These are phyloP conservation scores for Ophiorrhiza pumila DNA, from an alignment of 257 asterid species.

Conservation along the genomic window DNA sequence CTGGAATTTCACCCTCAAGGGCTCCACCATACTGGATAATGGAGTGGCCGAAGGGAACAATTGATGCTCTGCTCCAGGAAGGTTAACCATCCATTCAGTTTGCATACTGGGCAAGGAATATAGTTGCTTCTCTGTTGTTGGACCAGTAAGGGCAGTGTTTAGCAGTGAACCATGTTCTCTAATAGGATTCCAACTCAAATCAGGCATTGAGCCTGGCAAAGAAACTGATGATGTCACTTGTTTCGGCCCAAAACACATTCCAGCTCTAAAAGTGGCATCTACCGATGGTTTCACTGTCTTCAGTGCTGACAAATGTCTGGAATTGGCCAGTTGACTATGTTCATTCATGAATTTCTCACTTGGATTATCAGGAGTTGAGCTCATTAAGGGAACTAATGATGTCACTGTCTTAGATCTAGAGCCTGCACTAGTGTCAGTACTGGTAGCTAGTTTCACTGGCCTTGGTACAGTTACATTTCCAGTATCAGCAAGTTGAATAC, in stretches of 20 bases:
- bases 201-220: background rate
- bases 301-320: background rate
- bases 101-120: background rate
- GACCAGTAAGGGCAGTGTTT: background rate
- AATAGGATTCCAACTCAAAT: background rate
- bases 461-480: slow-evolving; percentile 5
- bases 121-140: background rate
- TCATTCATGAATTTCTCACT: background rate
- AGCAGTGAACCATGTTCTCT: background rate
- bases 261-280: background rate
- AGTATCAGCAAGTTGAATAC: background rate
- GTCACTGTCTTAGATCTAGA: background rate
- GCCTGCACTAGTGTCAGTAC: background rate
- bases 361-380: slow-evolving; percentile 9
- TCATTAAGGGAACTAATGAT: slow-evolving; percentile 11
- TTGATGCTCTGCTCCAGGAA: slow-evolving; percentile 7
- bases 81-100: slow-evolving; percentile 1
- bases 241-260: background rate
- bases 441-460: slow-evolving; percentile 3
- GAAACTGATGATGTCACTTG: background rate
- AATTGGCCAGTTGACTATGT: slow-evolving; percentile 6
- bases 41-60: background rate
- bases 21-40: background rate
- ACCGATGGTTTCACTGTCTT: background rate
- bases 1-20: background rate